Conservation (phyloP, 2,329 filamentous ascomycete genomes). For the Fusarium fracticaudum region DNA sequence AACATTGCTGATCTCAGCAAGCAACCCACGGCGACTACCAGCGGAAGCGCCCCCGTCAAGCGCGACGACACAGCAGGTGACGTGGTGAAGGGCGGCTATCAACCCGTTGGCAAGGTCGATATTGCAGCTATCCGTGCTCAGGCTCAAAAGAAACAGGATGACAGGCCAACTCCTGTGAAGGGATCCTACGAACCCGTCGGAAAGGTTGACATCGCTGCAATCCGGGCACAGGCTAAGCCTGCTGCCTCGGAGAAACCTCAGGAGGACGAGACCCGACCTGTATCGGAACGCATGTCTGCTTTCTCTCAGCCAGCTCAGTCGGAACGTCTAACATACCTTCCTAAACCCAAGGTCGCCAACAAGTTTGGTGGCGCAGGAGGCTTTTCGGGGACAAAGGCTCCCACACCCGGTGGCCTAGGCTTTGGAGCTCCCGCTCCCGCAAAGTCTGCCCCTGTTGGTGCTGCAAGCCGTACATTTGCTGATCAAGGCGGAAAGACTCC, state of each 20-base stretch:
- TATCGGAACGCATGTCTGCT: constrained; percentile 80
- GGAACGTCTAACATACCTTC: constrained; percentile 84
- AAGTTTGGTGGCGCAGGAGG: constrained; percentile 78
- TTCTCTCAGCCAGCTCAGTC: constrained; percentile 71
- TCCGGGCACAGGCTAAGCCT: constrained; percentile 80
- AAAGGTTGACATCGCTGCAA: constrained; percentile 96
- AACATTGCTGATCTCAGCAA: constrained; percentile 87
- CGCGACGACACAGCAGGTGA: constrained; percentile 61
- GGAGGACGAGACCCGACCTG: constrained; percentile 61
- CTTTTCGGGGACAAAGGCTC: constrained; percentile 91
- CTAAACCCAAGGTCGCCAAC: constrained; percentile 95
- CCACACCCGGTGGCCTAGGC: constrained; percentile 75
- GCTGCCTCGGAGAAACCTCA: constrained; percentile 50
- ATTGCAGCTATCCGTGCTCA: constrained; percentile 88
- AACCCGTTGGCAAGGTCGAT: constrained; percentile 96
- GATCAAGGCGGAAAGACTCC: constrained; percentile 96
- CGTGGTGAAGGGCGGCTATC: constrained; percentile 86
- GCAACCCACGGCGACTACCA: constrained; percentile 74
- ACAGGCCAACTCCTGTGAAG: constrained; percentile 86
- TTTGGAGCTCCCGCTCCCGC: constrained; percentile 68
- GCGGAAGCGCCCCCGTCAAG: constrained; percentile 60
- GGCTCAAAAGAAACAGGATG: constrained; percentile 75
- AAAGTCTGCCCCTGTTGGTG: constrained; percentile 71
- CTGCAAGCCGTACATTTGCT: constrained; percentile 91
- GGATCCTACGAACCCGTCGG: constrained; percentile 94